Base-by-base conservation (phyloP, 2,329 filamentous ascomycete species). In the Boeremia lycopersici region DNA sequence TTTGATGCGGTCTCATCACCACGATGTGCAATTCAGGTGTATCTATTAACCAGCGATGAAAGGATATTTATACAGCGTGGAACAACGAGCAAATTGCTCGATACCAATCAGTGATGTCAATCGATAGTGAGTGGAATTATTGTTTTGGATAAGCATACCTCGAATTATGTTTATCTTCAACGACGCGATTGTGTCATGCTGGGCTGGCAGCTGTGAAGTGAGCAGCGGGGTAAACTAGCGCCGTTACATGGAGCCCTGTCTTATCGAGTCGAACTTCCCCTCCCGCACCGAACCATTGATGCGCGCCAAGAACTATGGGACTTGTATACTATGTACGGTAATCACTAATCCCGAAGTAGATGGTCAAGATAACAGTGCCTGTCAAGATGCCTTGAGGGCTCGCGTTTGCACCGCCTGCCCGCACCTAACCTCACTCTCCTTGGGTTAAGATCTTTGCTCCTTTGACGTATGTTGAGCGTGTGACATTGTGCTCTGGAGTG, bases 251-350 rank as follows among this genome's bases (percentile, higher is more conserved):
- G 15, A 9, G 29, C 23, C 26, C 29, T 30, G 4, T 10, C 45
- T 45, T 40, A 38, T 45, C 51, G 28, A 40, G 49, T 28, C 28
- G 39, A 44, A 45, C 45, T 45, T 39, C 30, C 19, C 17, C 38
- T 12, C n/a, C 19, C 19, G 19, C 25, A 28, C 19, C 28, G 35
- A 25, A 34, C n/a, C 25, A 7, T 15, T 25, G 45, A 45, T 30
- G 11, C 49, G 40, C 59, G 65, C 62, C 64, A 62, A 64, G 61
- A 35, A 31, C 28, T 42, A 51, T 63, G 63, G 69, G 70, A 71
- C 59, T 69, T 59, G 36, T 43, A 72, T 73, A 74, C 72, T 61
- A 23, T 44, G 53, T 65, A 65, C 38, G 70, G 70, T 59, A 66
- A 64, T 45, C 59, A 59, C 62, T 68, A 70, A 60, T 26, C 66